Evolutionary conservation across 148 eudicot genomes (phyloP).

Genomic region (Polygonum maritimum): DNA sequence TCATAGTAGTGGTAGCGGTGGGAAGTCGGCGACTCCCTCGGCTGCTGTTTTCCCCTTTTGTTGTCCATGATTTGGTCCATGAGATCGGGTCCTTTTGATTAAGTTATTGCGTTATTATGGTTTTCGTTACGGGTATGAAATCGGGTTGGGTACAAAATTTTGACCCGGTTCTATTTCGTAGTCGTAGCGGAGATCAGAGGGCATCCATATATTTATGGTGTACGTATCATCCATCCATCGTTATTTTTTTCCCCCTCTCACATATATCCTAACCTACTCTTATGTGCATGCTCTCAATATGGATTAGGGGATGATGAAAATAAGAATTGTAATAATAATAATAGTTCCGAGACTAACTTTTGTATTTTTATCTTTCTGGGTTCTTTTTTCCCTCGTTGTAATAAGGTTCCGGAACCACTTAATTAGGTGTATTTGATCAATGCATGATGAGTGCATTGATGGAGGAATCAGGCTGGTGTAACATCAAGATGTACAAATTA

Average conservation of each 20-base stretch:
- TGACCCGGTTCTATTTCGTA: neutral
- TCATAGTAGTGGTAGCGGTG: neutral
- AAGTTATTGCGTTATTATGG: neutral
- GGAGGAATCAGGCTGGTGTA: neutral
- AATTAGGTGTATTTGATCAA: neutral
- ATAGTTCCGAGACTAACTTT: neutral
- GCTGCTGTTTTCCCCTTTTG: conserved; percentile 14
- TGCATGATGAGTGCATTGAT: neutral
- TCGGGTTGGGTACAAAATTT: neutral
- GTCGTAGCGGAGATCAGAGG: neutral
- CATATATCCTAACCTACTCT: neutral
- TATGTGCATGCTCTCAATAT: neutral
- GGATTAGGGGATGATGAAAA: neutral
- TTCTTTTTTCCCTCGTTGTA: neutral
- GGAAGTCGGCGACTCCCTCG: neutral
- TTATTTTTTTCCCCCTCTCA: neutral
- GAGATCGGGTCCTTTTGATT: no score
- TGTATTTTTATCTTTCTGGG: neutral
- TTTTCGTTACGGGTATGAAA: neutral
- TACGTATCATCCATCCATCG: neutral
- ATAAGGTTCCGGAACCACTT: neutral
- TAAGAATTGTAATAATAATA: neutral
- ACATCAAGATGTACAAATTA: conserved; percentile 1
- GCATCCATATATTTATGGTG: neutral
- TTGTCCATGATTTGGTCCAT: conserved; percentile 1